Evolutionary conservation across 805 yeast genomes (phyloP).

Genomic region (Myxozyma melibiosi): DNA sequence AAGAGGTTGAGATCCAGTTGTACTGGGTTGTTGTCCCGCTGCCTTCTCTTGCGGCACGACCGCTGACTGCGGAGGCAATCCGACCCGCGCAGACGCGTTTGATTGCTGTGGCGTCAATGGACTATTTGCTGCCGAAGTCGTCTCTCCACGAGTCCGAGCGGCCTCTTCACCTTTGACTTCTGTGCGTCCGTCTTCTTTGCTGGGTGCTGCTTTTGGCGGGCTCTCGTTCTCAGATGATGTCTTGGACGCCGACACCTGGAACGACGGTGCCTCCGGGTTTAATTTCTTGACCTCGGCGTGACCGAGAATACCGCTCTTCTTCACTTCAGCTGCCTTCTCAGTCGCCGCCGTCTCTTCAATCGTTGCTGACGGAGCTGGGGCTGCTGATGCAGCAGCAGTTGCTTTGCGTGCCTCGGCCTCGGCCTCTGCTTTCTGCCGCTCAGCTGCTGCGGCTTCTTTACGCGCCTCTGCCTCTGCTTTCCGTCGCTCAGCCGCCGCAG

Average conservation of each 20-base stretch:
- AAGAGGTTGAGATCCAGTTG: not conserved
- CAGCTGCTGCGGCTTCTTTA: not conserved
- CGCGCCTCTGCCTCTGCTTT: not conserved
- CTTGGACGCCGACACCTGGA: not conserved
- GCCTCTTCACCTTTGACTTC: not conserved
- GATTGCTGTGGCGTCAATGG: too few relatives aligned
- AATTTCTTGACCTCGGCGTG: not conserved
- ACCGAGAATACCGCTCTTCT: not conserved
- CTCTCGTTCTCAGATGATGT: not conserved
- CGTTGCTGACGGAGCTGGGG: not conserved
- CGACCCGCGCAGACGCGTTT: conserved; percentile 10
- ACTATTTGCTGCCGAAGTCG: too few relatives aligned
- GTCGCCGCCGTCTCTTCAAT: not conserved
- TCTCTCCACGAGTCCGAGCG: not conserved
- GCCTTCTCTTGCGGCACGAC: conserved; percentile 6
- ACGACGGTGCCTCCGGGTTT: conserved; percentile 4
- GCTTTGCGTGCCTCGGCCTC: conserved; percentile 6
- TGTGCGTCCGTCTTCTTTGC: not conserved
- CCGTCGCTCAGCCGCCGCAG: conserved; percentile 12
- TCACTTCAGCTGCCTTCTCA: not conserved
- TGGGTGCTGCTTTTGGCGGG: not conserved
- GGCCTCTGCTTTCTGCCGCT: too few relatives aligned
- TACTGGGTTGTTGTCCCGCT: not conserved
- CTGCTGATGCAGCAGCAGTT: not conserved
- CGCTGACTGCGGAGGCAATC: conserved; percentile 12